Base-by-base conservation (phyloP, 2,329 filamentous ascomycete genomes). In the Venturia pyrina region DNA sequence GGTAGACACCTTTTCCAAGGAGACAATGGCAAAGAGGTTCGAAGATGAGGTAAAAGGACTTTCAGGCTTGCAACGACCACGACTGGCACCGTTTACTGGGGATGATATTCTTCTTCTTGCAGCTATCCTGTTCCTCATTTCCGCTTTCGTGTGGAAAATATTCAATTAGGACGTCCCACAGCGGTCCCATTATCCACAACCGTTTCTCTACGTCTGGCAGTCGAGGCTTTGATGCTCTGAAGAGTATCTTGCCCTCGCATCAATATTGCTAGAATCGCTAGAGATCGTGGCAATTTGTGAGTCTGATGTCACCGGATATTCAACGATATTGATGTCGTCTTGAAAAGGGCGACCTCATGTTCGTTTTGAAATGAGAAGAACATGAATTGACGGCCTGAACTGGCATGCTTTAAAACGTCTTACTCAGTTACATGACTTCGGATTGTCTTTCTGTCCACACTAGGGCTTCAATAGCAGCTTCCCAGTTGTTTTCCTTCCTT, bases 401-500 rank as follows among this genome's bases (percentile, higher is more conserved):
- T 17, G 41, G 37, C 11, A 15, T 17, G 41, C 5, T 1, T 13
- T 13, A 5, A 43, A 43, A 17, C 11, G 15, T 5, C 4, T 15
- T 43, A 8, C 1, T 17, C 15, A 5, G 17, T 17, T 43, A 43
- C 11, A 5, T 15, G 11, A 2, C 5, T 48, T 21, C 46, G 6
- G 17, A n/a, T 11, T 24, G n/a, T 24, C 21, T 21, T 15, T 28
- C 21, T 13, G 28, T 15, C n/a, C 48, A 15, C 28, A 6, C 4
- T 59, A 59, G n/a, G 53, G 53, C 57, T 87, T 87, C 72, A 96
- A 75, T 66, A 97, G 75, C 68, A 96, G 76, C 80, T 96, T 96
- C 21, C 93, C 93, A 13, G 86, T 90, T 1, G 91, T 95, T 80
- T 88, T 90, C 71, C 92, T 82, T 53, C 89, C 84, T 77, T 96